Evolutionary conservation across 1,284 basidiomycete species (phyloP).

Genomic region (Ganoderma lingzhi): DNA sequence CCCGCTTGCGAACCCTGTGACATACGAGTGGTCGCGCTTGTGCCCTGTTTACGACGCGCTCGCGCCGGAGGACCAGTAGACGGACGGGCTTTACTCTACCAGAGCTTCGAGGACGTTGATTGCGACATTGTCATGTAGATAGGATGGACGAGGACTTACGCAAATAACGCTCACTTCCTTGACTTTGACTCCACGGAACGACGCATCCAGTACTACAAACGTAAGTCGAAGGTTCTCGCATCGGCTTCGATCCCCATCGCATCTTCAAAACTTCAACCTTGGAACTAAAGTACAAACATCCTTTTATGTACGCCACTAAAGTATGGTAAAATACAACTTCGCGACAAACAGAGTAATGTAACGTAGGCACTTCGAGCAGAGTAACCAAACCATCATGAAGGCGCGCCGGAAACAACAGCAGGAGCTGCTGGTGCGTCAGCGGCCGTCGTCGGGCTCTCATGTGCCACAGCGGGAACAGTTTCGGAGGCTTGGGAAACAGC

Average conservation of each 20-base stretch:
- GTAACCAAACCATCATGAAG: neutral
- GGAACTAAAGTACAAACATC: neutral
- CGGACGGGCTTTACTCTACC: neutral
- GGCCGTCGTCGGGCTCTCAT: neutral
- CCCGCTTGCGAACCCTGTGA: neutral
- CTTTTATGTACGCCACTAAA: slow-evolving; percentile 3
- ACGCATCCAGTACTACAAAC: too few species aligned
- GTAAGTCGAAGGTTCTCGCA: too few species aligned
- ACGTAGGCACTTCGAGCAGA: neutral
- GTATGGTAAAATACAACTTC: slow-evolving; percentile 1
- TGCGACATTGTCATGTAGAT: neutral
- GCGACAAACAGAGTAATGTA: neutral
- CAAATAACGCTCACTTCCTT: neutral
- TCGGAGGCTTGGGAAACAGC: neutral
- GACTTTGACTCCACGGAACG: too few species aligned
- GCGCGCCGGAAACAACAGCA: neutral
- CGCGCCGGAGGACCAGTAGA: slow-evolving; percentile 1
- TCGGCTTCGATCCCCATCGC: neutral
- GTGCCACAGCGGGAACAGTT: neutral
- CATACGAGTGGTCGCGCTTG: slow-evolving; percentile 27
- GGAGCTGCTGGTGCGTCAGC: neutral
- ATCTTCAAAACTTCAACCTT: neutral
- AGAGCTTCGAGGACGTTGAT: neutral
- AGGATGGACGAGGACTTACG: neutral
- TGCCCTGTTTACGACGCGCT: slow-evolving; percentile 31